Conservation (phyloP, 345 rosid species). For the Linum lewisii region DNA sequence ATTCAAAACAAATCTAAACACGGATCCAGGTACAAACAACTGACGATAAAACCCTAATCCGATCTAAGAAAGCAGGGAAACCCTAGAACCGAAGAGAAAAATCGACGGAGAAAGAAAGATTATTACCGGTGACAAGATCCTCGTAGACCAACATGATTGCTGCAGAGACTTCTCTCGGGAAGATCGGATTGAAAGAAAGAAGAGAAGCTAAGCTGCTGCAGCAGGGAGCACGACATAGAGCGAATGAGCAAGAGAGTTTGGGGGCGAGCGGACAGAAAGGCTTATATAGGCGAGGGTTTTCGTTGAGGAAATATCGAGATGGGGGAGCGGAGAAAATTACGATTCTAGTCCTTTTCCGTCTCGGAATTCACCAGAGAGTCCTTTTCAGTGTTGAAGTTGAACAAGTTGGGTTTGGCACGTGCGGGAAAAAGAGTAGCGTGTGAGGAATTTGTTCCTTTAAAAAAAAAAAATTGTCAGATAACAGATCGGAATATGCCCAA, state of each 20-base stretch:
- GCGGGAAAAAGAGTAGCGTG: neutral
- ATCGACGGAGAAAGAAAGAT: neutral
- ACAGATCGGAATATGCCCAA: neutral
- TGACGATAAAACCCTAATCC: neutral
- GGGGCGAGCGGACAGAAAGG: fast-evolving
- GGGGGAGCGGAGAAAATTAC: neutral
- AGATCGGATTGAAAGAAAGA: slow-evolving; percentile 14
- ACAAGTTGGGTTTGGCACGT: neutral
- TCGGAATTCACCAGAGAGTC: neutral
- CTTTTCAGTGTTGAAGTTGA: neutral
- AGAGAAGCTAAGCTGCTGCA: slow-evolving; percentile 30
- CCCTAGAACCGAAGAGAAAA: neutral
- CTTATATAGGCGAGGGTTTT: slow-evolving; percentile 40
- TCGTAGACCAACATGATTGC: slow-evolving; percentile 83
- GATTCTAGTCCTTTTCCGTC: neutral
- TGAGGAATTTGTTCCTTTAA: neutral
- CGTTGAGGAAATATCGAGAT: neutral
- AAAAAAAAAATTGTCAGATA: neutral
- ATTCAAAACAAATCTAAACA: neutral
- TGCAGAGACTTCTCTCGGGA: slow-evolving; percentile 32
- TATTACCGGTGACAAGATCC: slow-evolving; percentile 59
- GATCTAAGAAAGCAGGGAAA: slow-evolving; percentile 9
- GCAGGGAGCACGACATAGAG: slow-evolving; percentile 11
- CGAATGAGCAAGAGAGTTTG: slow-evolving; percentile 13
- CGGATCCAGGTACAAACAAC: neutral